phyloP scores from a whole-genome alignment of 106 monocot genomes.

The Hemerocallis citrina region DNA sequence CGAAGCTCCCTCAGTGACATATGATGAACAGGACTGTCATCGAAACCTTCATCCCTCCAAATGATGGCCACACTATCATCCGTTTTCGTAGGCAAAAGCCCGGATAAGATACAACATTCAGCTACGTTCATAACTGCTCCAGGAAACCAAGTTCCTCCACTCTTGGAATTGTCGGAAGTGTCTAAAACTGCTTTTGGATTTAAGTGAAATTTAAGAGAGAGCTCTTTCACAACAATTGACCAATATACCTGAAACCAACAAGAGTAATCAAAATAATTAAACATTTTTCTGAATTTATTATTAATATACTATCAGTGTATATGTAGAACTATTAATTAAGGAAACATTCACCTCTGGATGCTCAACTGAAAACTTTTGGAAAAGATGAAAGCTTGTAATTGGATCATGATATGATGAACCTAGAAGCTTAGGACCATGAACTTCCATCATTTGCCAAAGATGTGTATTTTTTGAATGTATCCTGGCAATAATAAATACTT shows the following conservation, averaged over 20 bases:
- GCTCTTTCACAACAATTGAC: constrained; percentile 69
- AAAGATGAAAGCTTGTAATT: constrained; percentile 58
- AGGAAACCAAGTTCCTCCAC: constrained; percentile 66
- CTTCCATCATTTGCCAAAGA: constrained; percentile 70
- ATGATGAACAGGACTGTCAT: constrained; percentile 46
- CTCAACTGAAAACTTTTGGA: constrained; percentile 60
- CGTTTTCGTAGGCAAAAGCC: constrained; percentile 34
- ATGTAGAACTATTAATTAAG: too few species aligned
- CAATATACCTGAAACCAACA: constrained; percentile 53
- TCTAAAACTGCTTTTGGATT: constrained; percentile 61
- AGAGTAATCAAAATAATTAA: too few species aligned
- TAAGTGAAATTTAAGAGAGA: constrained; percentile 52
- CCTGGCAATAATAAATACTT: constrained; percentile 1
- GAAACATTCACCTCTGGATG: constrained; percentile 48
- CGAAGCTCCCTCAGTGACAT: constrained; percentile 67
- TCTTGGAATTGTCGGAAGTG: constrained; percentile 44
- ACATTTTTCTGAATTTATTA: too few species aligned
- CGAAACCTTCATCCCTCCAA: constrained; percentile 75
- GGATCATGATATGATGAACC: constrained; percentile 77
- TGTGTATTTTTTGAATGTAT: constrained; percentile 44
- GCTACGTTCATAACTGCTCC: constrained; percentile 72
- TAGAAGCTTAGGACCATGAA: constrained; percentile 50
- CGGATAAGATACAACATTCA: constrained; percentile 74
- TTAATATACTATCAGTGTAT: too few species aligned
- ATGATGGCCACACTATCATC: constrained; percentile 72